Base-by-base conservation (phyloP, 305 asterid species). In the Fraxinus baroniana region DNA sequence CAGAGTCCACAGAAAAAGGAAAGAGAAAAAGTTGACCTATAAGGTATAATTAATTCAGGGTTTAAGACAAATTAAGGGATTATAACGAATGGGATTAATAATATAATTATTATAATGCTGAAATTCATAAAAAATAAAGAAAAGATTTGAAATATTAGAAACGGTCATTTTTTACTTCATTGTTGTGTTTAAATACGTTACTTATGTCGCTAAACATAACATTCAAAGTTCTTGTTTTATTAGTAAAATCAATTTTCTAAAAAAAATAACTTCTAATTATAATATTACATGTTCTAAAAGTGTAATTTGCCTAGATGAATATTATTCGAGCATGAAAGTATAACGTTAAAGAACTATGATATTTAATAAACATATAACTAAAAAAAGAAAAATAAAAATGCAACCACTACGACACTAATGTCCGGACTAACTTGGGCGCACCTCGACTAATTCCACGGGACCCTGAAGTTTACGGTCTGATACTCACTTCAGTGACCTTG, bases 1-100 rank as follows among this genome's bases (percentile, higher is more conserved):
- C 86, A 82, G 83, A 80, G 83, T 84, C 74, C 81, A 84, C 62
- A 64, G 36, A n/a, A 66, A 78, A 72, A 24, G 77, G 36, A 24
- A 41, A 37, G 78, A 33, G 68, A 46, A 77, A 70, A 81, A 71
- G 88, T 81, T 87, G 88, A 87, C 90, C 81, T 78, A 77, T 39
- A 39, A 39, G 46, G 46, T 37, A 7, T 80, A 72, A 36, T 30
- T 30, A 33, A 33, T 32, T n/a, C 41, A 71, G 62, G 77, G 76
- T 7, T 71, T 79, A 75, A 37, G 84, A 82, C 89, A 80, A 84
- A 77, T 85, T 68, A 68, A 68, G 37, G 74, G 36, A 72, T 68
- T 68, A 24, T 66, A 24, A 66, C 35, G 71, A 62, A 7, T 7
- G 10, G 4, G 71, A 18, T 60, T 60, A 60, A 60, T n/a, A 17